Evolutionary conservation across 1,139 yeast species (phyloP).

Genomic region (Geotrichum histeridarum): DNA sequence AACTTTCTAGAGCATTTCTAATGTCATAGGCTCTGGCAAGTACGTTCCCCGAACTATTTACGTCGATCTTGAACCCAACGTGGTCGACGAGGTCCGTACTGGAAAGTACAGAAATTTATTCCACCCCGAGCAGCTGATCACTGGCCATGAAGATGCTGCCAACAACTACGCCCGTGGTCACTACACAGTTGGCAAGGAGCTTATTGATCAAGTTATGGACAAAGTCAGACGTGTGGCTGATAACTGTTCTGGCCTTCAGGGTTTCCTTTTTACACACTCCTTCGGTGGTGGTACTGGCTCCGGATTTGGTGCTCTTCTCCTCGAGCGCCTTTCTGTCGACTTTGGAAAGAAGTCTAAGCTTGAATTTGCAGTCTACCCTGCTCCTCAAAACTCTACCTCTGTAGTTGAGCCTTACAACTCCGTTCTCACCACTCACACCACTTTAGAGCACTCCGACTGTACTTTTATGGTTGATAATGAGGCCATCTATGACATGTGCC

Average conservation of each 20-base stretch:
- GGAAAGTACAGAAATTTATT: slow-evolving; percentile 87
- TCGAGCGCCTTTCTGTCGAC: slow-evolving; percentile 88
- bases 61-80: slow-evolving; percentile 96
- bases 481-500: slow-evolving; percentile 97
- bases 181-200: slow-evolving; percentile 94
- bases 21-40: slow-evolving; percentile 58
- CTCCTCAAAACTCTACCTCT: slow-evolving; percentile 93
- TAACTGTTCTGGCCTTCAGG: slow-evolving; percentile 96
- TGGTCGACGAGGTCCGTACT: slow-evolving; percentile 93
- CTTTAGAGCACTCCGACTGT: slow-evolving; percentile 97
- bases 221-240: slow-evolving; percentile 95
- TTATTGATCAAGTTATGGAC: slow-evolving; percentile 89
- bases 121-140: slow-evolving; percentile 95
- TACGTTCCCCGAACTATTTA: slow-evolving; percentile 96
- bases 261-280: slow-evolving; percentile 93
- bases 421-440: slow-evolving; percentile 91
- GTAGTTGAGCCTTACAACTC: slow-evolving; percentile 98
- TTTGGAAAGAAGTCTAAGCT: slow-evolving; percentile 94
- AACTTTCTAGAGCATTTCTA: not conserved
- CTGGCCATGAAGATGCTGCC: slow-evolving; percentile 98
- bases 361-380: slow-evolving; percentile 97
- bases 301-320: slow-evolving; percentile 89
- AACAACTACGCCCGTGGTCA: slow-evolving; percentile 99
- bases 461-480: slow-evolving; percentile 98
- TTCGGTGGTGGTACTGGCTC: slow-evolving; percentile 99